Evolutionary conservation across 2,329 filamentous ascomycete genomes (phyloP).

Genomic region (Dothideomycetidae sp.): DNA sequence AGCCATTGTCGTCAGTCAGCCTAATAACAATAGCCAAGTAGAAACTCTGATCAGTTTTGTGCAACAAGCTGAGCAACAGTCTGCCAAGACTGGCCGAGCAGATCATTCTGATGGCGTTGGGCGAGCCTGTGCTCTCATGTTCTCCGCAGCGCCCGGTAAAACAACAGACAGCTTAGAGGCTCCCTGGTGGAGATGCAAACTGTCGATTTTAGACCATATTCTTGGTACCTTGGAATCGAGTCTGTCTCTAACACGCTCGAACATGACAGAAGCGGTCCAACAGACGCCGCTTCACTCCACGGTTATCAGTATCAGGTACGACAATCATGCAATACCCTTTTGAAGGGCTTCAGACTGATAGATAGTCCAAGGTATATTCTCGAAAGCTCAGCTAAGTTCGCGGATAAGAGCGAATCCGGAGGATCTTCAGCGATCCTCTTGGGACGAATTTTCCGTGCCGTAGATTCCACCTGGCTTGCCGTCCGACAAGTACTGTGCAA

Average conservation of each 20-base stretch:
- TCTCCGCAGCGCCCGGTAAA: conserved; percentile 20
- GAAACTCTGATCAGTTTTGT: conserved; percentile 1
- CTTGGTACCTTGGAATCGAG: conserved; percentile 50
- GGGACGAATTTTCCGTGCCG: neutral
- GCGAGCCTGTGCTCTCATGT: conserved; percentile 56
- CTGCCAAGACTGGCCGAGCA: conserved; percentile 61
- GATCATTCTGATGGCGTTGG: conserved; percentile 89
- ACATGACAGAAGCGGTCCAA: conserved; percentile 48
- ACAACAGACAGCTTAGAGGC: neutral
- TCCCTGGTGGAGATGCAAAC: conserved; percentile 24
- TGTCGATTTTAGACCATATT: conserved; percentile 43
- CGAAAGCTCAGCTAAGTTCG: neutral
- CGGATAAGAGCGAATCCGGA: too few species aligned
- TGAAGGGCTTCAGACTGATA: neutral
- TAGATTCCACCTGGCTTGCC: neutral
- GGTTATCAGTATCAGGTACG: conserved; percentile 25
- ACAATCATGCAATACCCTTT: too few species aligned
- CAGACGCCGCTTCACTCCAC: conserved; percentile 31
- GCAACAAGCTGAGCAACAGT: conserved; percentile 36
- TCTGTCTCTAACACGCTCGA: conserved; percentile 44
- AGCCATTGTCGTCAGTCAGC: conserved; percentile 22
- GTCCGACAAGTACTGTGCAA: conserved; percentile 73
- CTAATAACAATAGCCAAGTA: neutral
- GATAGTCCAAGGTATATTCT: conserved; percentile 2
- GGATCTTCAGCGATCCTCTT: too few species aligned